Evolutionary conservation across 768 basidiomycete genomes (phyloP), one percentile per base, ranked within the genome.

Genomic region (Russula virescens): DNA sequence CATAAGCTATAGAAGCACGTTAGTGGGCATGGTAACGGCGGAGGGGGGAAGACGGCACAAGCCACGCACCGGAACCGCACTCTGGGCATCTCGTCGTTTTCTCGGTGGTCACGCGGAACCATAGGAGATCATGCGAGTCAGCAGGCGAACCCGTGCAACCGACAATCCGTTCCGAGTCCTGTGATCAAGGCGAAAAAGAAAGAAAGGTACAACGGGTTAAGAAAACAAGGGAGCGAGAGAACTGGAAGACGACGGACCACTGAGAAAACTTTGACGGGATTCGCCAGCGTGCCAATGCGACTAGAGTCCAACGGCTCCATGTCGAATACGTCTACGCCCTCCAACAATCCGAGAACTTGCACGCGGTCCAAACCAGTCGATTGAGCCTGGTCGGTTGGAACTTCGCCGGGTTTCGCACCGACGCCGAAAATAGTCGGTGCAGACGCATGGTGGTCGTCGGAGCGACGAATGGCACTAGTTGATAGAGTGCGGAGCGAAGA

Each of bases 311-410:
- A 81, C 38, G 94, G 89, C 62, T 84, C 81, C 71, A 87, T 81
- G 74, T 98, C 94, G 77, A 99, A 99, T 55, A 94, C 83, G 48
- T 91, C 87, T 57, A 94, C 77, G 58, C 94, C 95, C 74, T 93
- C 85, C 70, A 94, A 78, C 65, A 93, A 87, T 71, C 89, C 94
- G 57, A 98, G 77, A 53, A 97, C 78, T 76, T 99, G 92, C 72
- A 97, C 85, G 75, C 96, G 92, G 75, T 98, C 95, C 59, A 98
- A 80, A 84, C 96, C 96, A 69, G 96, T 99, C 18, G 95, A 85
- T 77, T 99, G 96, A 66, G 90, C 83, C 66, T 87, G 80, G 76
- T 93, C 91, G 62, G 89, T 89, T 57, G 94, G 87, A 66, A 93
- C 83, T 69, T 85, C 81, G 55, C 90, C 88, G 34, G 83, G 60